These are phyloP conservation scores for Persicaria maculosa DNA, from an alignment of 148 eudicot species.

Conservation along the genomic window DNA sequence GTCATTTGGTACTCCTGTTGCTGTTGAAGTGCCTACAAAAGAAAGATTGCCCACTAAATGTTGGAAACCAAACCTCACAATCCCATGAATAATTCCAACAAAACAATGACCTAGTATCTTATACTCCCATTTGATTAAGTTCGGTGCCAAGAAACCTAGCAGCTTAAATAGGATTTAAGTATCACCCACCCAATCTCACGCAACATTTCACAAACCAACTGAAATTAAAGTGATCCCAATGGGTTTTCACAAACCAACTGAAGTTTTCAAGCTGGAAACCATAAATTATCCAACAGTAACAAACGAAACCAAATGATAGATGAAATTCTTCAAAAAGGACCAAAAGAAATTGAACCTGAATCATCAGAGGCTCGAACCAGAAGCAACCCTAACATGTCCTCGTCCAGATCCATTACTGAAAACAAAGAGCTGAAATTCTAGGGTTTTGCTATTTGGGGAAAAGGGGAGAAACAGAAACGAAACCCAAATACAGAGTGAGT, in stretches of 20 bases:
- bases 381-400: no score
- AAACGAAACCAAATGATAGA: background rate
- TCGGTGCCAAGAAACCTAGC: background rate
- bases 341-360: no score
- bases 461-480: background rate
- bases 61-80: background rate
- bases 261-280: background rate
- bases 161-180: background rate
- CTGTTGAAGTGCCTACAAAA: conserved; percentile 62
- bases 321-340: no score
- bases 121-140: background rate
- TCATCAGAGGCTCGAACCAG: no score
- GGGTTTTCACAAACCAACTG: background rate
- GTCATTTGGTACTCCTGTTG: conserved; percentile 88
- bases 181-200: background rate
- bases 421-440: background rate
- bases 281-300: conserved; percentile 10
- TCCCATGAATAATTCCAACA: background rate
- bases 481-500: background rate
- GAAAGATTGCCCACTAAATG: conserved; percentile 13
- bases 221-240: background rate
- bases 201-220: background rate
- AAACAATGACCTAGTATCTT: background rate
- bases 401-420: background rate
- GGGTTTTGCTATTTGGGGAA: background rate